Conservation (phyloP, 1,284 basidiomycete genomes). For the Puccinia sorghi region DNA sequence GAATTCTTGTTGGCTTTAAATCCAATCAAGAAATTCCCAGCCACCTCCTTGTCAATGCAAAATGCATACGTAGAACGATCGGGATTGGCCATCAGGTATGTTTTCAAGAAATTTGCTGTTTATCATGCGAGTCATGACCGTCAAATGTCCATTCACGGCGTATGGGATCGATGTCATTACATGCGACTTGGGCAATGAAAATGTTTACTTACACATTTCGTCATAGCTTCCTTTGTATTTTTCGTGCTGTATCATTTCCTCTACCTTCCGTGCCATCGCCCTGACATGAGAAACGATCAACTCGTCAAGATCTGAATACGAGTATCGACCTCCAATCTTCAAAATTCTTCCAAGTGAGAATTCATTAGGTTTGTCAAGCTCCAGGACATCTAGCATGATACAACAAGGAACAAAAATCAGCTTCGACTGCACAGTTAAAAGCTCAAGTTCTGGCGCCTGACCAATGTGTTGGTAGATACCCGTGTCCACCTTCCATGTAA, state of each 20-base stretch:
- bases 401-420: not conserved
- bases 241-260: conserved; percentile 92
- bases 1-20: conserved; percentile 88
- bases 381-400: conserved; percentile 74
- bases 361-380: conserved; percentile 71
- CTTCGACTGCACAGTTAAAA: not conserved
- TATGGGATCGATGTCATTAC: not conserved
- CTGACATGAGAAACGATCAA: conserved; percentile 96
- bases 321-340: conserved; percentile 73
- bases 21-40: conserved; percentile 89
- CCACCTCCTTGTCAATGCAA: conserved; percentile 80
- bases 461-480: conserved; percentile 96
- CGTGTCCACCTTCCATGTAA: conserved; percentile 99
- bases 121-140: not conserved
- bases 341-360: conserved; percentile 70
- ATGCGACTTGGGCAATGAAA: not conserved
- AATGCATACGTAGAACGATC: conserved; percentile 95
- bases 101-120: conserved; percentile 81
- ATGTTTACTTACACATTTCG: conserved; percentile 72
- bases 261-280: conserved; percentile 88
- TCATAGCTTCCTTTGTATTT: conserved; percentile 89
- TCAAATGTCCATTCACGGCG: not conserved
- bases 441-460: conserved; percentile 19
- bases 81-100: conserved; percentile 88
- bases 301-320: conserved; percentile 94